These are phyloP conservation scores for Phalaenopsis aphrodite DNA, from an alignment of 106 monocot genomes.

Conservation along the genomic window DNA sequence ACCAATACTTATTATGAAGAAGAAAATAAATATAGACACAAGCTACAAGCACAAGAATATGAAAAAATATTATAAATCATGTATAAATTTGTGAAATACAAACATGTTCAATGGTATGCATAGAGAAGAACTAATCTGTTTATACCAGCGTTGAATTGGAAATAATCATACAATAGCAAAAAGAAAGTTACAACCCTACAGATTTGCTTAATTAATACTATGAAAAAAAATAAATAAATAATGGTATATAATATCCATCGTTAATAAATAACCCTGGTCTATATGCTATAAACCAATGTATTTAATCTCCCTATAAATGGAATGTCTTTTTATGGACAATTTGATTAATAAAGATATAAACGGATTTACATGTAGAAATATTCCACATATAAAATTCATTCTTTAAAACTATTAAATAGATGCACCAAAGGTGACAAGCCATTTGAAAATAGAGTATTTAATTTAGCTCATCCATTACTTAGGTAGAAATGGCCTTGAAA, in stretches of 20 bases:
- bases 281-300: neutral
- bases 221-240: neutral
- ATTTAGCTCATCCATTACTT: neutral
- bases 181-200: too few species aligned
- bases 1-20: neutral
- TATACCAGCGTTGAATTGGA: too few species aligned
- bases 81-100: neutral
- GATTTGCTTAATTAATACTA: neutral
- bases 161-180: too few species aligned
- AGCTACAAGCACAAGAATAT: too few species aligned
- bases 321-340: neutral
- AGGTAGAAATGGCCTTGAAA: neutral
- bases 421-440: neutral
- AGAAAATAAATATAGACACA: neutral
- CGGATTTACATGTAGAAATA: neutral
- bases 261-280: neutral
- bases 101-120: neutral
- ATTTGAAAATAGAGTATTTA: neutral
- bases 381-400: neutral
- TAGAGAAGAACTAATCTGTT: neutral
- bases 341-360: neutral
- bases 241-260: neutral
- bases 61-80: too few species aligned
- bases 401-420: neutral
- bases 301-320: neutral